These are phyloP conservation scores for Metarhizium sp. DNA, from an alignment of 2,329 filamentous ascomycete genomes.

Conservation along the genomic window DNA sequence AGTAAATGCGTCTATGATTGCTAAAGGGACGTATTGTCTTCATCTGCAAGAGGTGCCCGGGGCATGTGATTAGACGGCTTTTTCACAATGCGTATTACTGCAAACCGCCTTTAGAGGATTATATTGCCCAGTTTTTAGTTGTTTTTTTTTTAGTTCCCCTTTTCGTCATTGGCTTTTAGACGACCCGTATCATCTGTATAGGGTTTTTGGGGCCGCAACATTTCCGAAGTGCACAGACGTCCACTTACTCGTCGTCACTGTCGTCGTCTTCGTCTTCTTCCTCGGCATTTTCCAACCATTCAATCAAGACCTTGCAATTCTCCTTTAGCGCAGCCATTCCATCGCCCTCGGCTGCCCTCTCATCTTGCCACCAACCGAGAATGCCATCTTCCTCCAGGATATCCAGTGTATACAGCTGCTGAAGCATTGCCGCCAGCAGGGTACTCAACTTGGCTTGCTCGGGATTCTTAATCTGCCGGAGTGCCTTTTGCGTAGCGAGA, in stretches of 20 bases:
- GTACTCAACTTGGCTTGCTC: slow-evolving; percentile 39
- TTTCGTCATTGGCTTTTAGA: not conserved
- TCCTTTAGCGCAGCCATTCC: slow-evolving; percentile 61
- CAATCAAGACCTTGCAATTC: slow-evolving; percentile 70
- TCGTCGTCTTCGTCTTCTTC: slow-evolving; percentile 56
- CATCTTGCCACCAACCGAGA: slow-evolving; percentile 78
- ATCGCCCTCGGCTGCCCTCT: slow-evolving; percentile 54
- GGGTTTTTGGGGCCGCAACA: not conserved
- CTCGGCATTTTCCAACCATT: slow-evolving; percentile 72
- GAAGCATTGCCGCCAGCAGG: slow-evolving; percentile 69
- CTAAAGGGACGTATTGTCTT: too few relatives aligned
- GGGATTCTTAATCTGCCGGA: slow-evolving; percentile 54
- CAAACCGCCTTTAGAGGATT: too few relatives aligned
- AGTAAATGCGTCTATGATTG: too few relatives aligned
- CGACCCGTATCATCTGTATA: not conserved
- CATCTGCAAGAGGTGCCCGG: too few relatives aligned
- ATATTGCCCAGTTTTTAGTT: too few relatives aligned
- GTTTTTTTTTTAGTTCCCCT: not conserved
- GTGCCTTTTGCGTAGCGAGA: slow-evolving; percentile 70
- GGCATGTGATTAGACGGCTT: too few relatives aligned
- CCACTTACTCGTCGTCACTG: slow-evolving; percentile 3
- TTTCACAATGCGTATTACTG: too few relatives aligned
- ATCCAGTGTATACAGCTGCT: slow-evolving; percentile 78
- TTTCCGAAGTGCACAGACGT: not conserved
- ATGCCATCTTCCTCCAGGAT: slow-evolving; percentile 85